Conservation (phyloP, 352 stramenopile species). For the Globisporangium canariense region DNA sequence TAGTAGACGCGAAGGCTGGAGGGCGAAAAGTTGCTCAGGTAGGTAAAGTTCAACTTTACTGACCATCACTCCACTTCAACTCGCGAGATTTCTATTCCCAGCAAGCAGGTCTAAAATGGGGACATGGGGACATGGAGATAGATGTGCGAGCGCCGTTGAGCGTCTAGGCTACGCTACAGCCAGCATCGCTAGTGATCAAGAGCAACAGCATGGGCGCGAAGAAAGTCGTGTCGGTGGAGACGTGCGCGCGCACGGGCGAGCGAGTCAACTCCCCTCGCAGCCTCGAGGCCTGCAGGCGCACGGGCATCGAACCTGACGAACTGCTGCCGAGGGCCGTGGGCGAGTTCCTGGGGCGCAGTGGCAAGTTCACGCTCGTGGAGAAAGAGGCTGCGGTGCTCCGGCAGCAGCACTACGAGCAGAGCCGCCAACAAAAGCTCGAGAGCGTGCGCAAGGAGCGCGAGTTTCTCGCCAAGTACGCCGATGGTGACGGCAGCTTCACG, state of each 20-base stretch:
- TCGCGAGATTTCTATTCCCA: neutral
- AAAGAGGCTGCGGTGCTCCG: slow-evolving; percentile 69
- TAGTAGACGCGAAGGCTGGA: too few relatives aligned
- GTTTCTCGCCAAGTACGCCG: slow-evolving; percentile 11
- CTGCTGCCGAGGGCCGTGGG: slow-evolving; percentile 40
- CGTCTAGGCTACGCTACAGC: too few relatives aligned
- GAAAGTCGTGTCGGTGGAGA: slow-evolving; percentile 52
- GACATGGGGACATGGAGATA: neutral
- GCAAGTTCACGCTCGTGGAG: slow-evolving; percentile 63
- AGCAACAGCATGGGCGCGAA: slow-evolving; percentile 21
- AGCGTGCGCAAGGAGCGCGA: slow-evolving; percentile 53
- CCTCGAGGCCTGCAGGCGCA: slow-evolving; percentile 65
- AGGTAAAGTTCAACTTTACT: too few relatives aligned
- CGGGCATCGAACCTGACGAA: slow-evolving; percentile 63
- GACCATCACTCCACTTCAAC: too few relatives aligned
- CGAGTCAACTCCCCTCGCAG: slow-evolving; percentile 60
- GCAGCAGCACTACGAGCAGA: slow-evolving; percentile 69
- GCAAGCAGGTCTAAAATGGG: slow-evolving; percentile 1
- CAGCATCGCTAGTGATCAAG: neutral
- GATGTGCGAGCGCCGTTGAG: too few relatives aligned
- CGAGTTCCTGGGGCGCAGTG: slow-evolving; percentile 1
- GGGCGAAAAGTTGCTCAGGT: too few relatives aligned
- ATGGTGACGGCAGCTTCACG: slow-evolving; percentile 3
- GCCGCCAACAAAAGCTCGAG: slow-evolving; percentile 59
- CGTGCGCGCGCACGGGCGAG: slow-evolving; percentile 42